Base-by-base conservation (phyloP, 176 grass and related monocot species). In the Dactylis glomerata region DNA sequence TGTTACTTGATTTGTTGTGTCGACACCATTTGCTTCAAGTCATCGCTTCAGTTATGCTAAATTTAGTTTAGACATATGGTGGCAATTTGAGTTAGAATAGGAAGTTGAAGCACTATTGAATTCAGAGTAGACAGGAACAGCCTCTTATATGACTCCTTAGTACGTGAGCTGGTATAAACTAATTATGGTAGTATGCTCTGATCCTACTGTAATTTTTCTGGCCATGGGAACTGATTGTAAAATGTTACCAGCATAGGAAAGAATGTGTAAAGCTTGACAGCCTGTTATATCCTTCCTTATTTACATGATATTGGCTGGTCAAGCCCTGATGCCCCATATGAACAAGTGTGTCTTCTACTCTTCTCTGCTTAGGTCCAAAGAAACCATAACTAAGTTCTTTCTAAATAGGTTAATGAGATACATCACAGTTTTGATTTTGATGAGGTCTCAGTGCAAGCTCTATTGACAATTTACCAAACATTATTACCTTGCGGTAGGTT, bases 181-280 rank as follows among this genome's bases (percentile, higher is more conserved):
- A 32, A 75, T 5, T 28, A 72, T 72, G 68, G 40, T 10, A 9
- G 23, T 72, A 72, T 5, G 54, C 16, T 74, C 10, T 42, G 52
- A 67, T 68, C 27, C 55, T 7, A 47, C 54, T 17, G 3, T 57
- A 68, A 15, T 75, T 27, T 57, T 80, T 22, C 26, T 80, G 46
- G 46, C 8, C 38, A 47, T 8, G 47, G 20, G 6, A 13, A 34
- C 22, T 44, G 38, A 31, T 64, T 47, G 44, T 15, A 72, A 79
- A 88, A 73, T 28, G 37, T 84, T 44, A 49, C 67, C 64, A 54
- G 37, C 68, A n/a, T 64, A 54, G 26, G 67, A 20, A 84, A 88
- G 34, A 73, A 74, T 3, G 4, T 19, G 6, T 84, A 20, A 77
- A 59, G 32, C 16, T 79, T 80, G 45, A 16, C 6, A 12, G 65